phyloP scores from a whole-genome alignment of 352 stramenopile genomes.

The Pythium sukuiense region DNA sequence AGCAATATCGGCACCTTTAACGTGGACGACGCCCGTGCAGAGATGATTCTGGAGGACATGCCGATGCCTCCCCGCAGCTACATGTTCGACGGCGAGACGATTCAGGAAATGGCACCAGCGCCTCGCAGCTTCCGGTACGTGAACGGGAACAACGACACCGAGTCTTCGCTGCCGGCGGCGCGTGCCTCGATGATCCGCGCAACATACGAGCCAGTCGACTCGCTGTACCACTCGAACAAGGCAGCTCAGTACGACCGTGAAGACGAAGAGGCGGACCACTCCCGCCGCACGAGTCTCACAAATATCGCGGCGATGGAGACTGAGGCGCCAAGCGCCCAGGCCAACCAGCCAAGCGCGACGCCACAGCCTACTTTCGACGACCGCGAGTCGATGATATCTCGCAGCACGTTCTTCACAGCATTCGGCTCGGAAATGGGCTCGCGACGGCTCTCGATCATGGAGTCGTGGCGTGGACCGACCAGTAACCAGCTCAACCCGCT shows the following conservation, averaged over 20 bases:
- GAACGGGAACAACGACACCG: conserved; percentile 21
- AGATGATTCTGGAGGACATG: conserved; percentile 26
- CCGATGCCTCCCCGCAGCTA: conserved; percentile 63
- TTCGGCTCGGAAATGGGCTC: conserved; percentile 24
- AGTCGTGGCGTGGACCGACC: conserved; percentile 66
- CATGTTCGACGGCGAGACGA: conserved; percentile 55
- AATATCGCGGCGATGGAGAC: conserved; percentile 3
- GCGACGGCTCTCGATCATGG: conserved; percentile 67
- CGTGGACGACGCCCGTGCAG: conserved; percentile 46
- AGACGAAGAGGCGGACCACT: conserved; percentile 33
- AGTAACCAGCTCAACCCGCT: conserved; percentile 57
- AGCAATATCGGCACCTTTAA: conserved; percentile 57
- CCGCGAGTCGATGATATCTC: conserved; percentile 10
- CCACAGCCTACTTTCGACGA: conserved; percentile 4
- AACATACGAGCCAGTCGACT: conserved; percentile 63
- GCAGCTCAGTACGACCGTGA: conserved; percentile 70
- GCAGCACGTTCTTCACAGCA: conserved; percentile 14
- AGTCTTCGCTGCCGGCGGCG: conserved; percentile 42
- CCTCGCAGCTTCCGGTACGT: conserved; percentile 66
- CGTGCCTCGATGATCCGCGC: conserved; percentile 61
- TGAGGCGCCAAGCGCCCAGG: background rate
- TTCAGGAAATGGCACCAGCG: conserved; percentile 52
- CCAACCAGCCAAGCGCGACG: background rate
- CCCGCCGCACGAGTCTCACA: conserved; percentile 20
- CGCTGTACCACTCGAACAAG: conserved; percentile 74